phyloP scores from a whole-genome alignment of 768 basidiomycete genomes.

The Suillus variegatus region DNA sequence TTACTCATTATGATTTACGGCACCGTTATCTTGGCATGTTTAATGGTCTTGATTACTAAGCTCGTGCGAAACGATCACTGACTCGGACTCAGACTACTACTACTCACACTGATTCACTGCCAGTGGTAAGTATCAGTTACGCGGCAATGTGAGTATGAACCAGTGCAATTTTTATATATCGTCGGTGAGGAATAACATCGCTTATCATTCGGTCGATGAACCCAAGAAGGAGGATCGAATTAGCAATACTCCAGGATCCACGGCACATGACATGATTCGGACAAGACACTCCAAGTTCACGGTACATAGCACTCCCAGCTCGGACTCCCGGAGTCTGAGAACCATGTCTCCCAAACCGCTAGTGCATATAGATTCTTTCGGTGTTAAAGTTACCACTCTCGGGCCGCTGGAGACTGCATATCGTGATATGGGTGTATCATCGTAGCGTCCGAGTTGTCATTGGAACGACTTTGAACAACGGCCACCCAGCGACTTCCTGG shows the following conservation, averaged over 20 bases:
- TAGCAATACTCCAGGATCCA: neutral
- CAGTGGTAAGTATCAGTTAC: neutral
- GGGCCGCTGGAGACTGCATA: neutral
- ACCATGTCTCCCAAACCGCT: neutral
- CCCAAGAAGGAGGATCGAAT: neutral
- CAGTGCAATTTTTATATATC: neutral
- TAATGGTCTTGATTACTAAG: neutral
- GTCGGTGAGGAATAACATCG: neutral
- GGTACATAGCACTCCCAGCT: neutral
- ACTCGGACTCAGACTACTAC: no score
- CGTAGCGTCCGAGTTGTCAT: neutral
- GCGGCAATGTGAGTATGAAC: neutral
- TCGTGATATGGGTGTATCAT: neutral
- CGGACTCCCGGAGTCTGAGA: neutral
- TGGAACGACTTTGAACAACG: neutral
- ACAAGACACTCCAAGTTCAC: neutral
- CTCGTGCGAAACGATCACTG: neutral
- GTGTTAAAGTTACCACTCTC: neutral
- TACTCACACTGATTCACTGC: no score
- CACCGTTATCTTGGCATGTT: neutral
- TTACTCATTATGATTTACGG: neutral
- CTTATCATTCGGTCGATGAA: neutral
- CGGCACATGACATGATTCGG: neutral
- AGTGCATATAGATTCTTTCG: neutral
- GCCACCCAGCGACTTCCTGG: neutral